These are phyloP conservation scores for Cymbopogon citratus DNA, from an alignment of 176 grass and related monocot genomes.

Conservation along the genomic window DNA sequence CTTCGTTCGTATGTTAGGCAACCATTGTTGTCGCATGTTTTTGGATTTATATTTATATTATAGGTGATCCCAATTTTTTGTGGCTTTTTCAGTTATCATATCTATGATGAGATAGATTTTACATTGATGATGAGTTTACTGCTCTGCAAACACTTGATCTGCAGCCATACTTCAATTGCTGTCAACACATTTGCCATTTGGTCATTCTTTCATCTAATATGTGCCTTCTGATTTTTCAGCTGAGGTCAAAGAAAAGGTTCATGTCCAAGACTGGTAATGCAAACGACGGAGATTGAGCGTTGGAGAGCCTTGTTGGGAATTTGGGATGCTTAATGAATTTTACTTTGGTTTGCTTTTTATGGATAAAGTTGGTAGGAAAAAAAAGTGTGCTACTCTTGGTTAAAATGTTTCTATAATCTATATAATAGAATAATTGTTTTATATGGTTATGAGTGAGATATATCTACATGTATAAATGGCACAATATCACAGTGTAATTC, in stretches of 20 bases:
- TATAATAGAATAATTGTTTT: no score
- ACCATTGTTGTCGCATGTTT: no score
- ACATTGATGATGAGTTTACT: no score
- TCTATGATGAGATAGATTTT: no score
- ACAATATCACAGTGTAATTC: no score
- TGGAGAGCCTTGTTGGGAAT: neutral
- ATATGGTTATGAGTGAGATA: no score
- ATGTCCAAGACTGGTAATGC: neutral
- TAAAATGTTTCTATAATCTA: neutral
- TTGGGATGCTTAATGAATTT: neutral
- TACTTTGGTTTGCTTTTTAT: neutral
- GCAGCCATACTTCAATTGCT: neutral
- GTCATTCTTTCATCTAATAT: neutral
- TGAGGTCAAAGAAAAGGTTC: constrained; percentile 1
- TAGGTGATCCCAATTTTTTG: no score
- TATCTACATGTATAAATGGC: no score
- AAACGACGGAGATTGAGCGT: neutral
- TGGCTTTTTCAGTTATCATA: no score
- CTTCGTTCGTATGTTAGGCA: no score
- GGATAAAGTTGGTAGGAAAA: neutral
- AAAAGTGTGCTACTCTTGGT: neutral
- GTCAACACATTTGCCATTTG: neutral
- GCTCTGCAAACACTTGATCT: no score
- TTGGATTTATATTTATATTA: neutral
- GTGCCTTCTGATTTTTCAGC: neutral